Evolutionary conservation across 2,329 filamentous ascomycete genomes (phyloP), one percentile per base, ranked within the genome.

Genomic region (Zasmidium cellare): DNA sequence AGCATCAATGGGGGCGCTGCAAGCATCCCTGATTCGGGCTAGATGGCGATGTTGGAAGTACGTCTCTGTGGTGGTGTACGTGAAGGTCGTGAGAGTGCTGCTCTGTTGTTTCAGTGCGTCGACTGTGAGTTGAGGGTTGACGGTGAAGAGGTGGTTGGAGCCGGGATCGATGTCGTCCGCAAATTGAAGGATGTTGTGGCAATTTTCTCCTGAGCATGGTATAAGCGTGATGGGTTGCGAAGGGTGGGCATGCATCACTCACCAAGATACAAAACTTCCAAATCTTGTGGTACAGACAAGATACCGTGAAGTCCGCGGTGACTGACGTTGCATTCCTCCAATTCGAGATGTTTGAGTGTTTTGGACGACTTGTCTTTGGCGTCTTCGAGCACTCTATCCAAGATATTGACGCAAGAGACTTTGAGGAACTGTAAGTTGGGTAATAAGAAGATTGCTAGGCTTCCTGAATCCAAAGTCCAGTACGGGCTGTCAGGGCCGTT

Each of bases 371-470:
- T 45, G 11, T 49, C 28, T 5, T 20, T 19, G 6, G 53, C 44
- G 14, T 53, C 20, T 3, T 57, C 50, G 6, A 50, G 45, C 3
- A 58, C 31, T 18, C 62, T 44, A 5, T 57, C 55, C 9, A 55
- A 46, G 19, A 67, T 57, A 51, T 64, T 67, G 49, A 66, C 64
- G 38, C 65, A 67, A 9, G 65, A 66, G 14, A 67, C 53, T 47
- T 59, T 65, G 31, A 67, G 57, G 14, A 52, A 46, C 16, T 54
- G 38, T 18, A 67, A 41, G 1, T 48, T 58, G 2, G 64, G 65
- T 3, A 59, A 57, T 11, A 58, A 46, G 24, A 67, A 54, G 11
- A 67, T 58, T n/a, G 48, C 48, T 6, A 62, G 23, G 41, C 51
- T 60, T 31, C 53, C 50, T 1, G 35, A 11, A 47, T 61, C 58